Percentiles rank a stretch among this genome's conserved stretches.
phyloP scores from a whole-genome alignment of 495 filamentous ascomycete species.

The Tuber aestivum region DNA sequence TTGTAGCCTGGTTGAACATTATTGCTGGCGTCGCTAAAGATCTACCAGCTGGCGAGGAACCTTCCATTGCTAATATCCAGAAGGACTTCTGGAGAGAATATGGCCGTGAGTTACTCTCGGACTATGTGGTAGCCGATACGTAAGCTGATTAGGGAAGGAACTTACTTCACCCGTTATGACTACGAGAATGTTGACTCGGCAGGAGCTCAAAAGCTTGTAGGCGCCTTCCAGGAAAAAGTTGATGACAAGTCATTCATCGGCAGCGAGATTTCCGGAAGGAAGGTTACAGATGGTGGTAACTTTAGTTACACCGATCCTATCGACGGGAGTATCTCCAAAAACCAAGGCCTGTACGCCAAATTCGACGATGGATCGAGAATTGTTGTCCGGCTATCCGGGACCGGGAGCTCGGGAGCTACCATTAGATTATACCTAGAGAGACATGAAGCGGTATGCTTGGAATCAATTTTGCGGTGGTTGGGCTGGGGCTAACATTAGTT shows the following conservation, averaged over 20 bases:
- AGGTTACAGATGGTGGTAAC: slow-evolving; percentile 76
- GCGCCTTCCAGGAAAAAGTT: slow-evolving; percentile 65
- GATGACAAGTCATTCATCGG: slow-evolving; percentile 66
- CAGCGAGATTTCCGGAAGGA: slow-evolving; percentile 64
- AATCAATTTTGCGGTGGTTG: neutral
- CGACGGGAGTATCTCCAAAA: slow-evolving; percentile 87
- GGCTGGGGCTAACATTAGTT: slow-evolving; percentile 11
- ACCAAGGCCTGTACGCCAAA: slow-evolving; percentile 91
- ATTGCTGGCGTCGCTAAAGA: slow-evolving; percentile 88
- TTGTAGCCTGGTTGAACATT: slow-evolving; percentile 97
- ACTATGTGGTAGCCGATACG: neutral
- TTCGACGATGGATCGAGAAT: slow-evolving; percentile 94
- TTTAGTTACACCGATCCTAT: slow-evolving; percentile 90
- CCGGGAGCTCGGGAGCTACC: slow-evolving; percentile 88
- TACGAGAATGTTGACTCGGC: slow-evolving; percentile 90
- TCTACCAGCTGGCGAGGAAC: slow-evolving; percentile 59
- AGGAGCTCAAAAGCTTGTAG: slow-evolving; percentile 81
- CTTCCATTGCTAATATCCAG: slow-evolving; percentile 92
- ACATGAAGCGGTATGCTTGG: slow-evolving; percentile 53
- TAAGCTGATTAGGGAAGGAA: slow-evolving; percentile 47
- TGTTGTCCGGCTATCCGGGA: slow-evolving; percentile 88
- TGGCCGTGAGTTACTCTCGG: slow-evolving; percentile 51
- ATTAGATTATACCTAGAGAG: slow-evolving; percentile 96
- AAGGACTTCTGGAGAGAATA: slow-evolving; percentile 95
- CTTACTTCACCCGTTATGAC: slow-evolving; percentile 98